phyloP scores from a whole-genome alignment of 2,329 filamentous ascomycete genomes.

The Blumeria graminis region DNA sequence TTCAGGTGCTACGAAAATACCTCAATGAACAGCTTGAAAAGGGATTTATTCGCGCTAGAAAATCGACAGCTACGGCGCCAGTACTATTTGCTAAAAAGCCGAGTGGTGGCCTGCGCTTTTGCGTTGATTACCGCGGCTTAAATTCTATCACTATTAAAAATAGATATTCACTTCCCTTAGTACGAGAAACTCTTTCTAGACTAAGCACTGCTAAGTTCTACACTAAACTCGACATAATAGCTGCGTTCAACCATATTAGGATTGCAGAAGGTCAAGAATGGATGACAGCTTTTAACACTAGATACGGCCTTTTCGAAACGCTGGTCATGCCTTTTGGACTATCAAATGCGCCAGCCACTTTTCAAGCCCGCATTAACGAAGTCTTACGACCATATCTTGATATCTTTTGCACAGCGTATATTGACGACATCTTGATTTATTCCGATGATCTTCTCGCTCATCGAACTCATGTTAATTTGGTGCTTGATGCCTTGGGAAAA shows the following conservation, averaged over 20 bases:
- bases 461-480: too few relatives aligned
- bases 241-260: background rate
- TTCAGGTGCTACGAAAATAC: background rate
- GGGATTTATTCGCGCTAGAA: background rate
- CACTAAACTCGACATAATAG: background rate
- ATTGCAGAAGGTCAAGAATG: background rate
- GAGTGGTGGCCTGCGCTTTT: background rate
- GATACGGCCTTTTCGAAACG: background rate
- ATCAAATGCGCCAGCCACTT: conserved; percentile 1
- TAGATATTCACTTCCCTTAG: background rate
- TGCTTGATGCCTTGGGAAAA: too few relatives aligned
- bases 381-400: background rate
- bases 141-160: background rate
- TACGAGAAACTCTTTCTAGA: background rate
- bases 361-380: background rate
- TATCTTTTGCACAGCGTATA: background rate
- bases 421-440: too few relatives aligned
- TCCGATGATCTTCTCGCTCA: too few relatives aligned
- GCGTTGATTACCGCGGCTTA: background rate
- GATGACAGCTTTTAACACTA: background rate
- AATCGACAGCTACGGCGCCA: background rate
- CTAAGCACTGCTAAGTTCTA: background rate
- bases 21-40: background rate
- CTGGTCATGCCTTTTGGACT: conserved; percentile 2
- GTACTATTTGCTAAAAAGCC: background rate